Evolutionary conservation across 441 rosid species (phyloP).

Genomic region (Jatropha multifida): DNA sequence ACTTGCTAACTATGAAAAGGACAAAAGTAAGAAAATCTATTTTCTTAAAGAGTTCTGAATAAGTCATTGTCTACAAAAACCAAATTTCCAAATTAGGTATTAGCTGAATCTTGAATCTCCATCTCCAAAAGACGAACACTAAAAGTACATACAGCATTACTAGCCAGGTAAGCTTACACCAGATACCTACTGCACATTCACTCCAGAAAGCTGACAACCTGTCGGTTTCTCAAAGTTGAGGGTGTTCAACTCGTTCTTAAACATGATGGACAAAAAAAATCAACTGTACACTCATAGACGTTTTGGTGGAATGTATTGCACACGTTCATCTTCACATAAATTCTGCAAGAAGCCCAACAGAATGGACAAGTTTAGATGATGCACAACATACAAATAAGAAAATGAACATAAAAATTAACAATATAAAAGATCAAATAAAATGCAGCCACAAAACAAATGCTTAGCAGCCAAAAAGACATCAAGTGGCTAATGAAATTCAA

Average conservation of each 20-base stretch:
- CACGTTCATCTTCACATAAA: constrained; percentile 70
- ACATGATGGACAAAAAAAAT: neutral
- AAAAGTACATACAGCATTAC: neutral
- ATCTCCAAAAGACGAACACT: neutral
- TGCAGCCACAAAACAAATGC: neutral
- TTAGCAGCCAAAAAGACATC: neutral
- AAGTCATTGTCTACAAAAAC: neutral
- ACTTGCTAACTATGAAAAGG: too few relatives aligned
- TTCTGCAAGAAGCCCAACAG: constrained; percentile 42
- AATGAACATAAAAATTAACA: neutral
- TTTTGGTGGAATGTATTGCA: constrained; percentile 76
- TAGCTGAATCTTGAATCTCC: neutral
- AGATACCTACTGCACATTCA: neutral
- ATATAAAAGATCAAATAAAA: neutral
- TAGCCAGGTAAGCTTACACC: neutral
- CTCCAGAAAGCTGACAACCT: neutral
- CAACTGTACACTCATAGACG: constrained; percentile 28
- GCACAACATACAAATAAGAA: neutral
- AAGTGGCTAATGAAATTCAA: neutral
- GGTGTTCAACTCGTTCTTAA: neutral
- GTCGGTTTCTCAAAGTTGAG: neutral
- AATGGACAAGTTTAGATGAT: constrained; percentile 5
- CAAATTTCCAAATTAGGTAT: neutral
- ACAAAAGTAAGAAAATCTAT: too few relatives aligned
- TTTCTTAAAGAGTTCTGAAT: neutral